Percentiles rank a stretch among this genome's conserved stretches.
phyloP scores from a whole-genome alignment of 2,329 filamentous ascomycete genomes.

The Cladobotryum mycophilum region DNA sequence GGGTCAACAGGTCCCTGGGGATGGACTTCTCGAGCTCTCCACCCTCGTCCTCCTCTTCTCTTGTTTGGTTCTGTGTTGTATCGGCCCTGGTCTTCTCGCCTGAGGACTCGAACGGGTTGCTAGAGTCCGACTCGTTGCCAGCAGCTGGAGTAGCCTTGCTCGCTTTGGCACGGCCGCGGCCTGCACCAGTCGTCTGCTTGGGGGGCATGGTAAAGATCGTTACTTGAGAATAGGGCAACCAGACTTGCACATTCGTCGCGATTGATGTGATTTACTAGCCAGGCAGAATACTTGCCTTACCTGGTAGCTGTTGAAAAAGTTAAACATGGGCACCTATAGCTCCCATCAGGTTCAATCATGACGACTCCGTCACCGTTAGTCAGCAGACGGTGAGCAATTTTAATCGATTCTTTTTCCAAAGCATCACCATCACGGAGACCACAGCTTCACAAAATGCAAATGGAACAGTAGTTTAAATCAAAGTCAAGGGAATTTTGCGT shows the following conservation, averaged over 20 bases:
- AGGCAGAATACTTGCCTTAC: no score
- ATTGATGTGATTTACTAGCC: no score
- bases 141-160: conserved; percentile 20
- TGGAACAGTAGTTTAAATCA: neutral
- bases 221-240: no score
- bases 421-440: neutral
- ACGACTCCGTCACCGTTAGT: neutral
- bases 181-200: conserved; percentile 29
- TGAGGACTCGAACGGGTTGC: conserved; percentile 32
- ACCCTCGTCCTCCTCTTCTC: conserved; percentile 24
- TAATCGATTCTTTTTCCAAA: neutral
- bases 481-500: conserved; percentile 46
- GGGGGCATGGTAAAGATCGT: conserved; percentile 33
- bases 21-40: conserved; percentile 45
- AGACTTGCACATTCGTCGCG: no score
- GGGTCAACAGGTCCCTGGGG: conserved; percentile 66
- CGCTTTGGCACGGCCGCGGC: conserved; percentile 31
- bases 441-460: neutral
- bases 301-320: no score
- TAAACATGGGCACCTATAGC: no score
- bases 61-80: conserved; percentile 6
- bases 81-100: conserved; percentile 25
- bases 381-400: neutral
- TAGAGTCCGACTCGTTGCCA: conserved; percentile 21
- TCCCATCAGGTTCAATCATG: no score